Percentiles rank a stretch among this genome's conserved stretches.
phyloP scores from a whole-genome alignment of 1,284 basidiomycete species.

The Abortiporus biennis region DNA sequence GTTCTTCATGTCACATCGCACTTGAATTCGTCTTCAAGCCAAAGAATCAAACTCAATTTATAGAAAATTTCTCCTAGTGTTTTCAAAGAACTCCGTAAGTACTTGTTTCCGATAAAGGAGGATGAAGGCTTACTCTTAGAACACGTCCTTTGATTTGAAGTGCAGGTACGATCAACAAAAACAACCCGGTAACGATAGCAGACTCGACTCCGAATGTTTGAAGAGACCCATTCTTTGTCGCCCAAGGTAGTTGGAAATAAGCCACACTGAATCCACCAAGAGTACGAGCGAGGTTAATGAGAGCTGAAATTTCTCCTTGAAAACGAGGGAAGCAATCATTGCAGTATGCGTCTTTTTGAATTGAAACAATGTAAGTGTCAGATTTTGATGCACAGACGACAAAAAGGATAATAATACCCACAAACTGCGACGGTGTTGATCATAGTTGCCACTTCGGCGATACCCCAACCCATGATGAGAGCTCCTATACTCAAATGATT shows the following conservation, averaged over 20 bases:
- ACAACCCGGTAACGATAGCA: conserved; percentile 40
- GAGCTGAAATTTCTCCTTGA: conserved; percentile 51
- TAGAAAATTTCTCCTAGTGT: no score
- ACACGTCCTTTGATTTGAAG: conserved; percentile 40
- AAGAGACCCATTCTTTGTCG: conserved; percentile 44
- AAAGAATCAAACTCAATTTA: no score
- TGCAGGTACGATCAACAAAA: conserved; percentile 43
- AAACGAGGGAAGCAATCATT: conserved; percentile 39
- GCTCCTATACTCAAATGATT: conserved; percentile 49
- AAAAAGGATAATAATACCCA: conserved; percentile 23
- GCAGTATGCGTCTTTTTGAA: conserved; percentile 41
- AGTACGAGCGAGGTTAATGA: conserved; percentile 53
- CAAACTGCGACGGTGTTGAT: conserved; percentile 61
- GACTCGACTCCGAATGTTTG: conserved; percentile 45
- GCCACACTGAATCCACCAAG: conserved; percentile 60
- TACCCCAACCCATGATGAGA: conserved; percentile 64
- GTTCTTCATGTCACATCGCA: no score
- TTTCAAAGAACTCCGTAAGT: no score
- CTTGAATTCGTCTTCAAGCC: no score
- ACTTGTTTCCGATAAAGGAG: no score
- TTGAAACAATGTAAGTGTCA: no score
- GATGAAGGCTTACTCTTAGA: conserved; percentile 38
- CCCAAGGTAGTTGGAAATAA: conserved; percentile 61
- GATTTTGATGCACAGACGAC: conserved; percentile 2
- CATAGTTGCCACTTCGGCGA: conserved; percentile 55